Percentiles rank a stretch among this genome's conserved stretches.
These are phyloP conservation scores for Talaromyces islandicus DNA, from an alignment of 2,329 filamentous ascomycete genomes.

Conservation along the genomic window DNA sequence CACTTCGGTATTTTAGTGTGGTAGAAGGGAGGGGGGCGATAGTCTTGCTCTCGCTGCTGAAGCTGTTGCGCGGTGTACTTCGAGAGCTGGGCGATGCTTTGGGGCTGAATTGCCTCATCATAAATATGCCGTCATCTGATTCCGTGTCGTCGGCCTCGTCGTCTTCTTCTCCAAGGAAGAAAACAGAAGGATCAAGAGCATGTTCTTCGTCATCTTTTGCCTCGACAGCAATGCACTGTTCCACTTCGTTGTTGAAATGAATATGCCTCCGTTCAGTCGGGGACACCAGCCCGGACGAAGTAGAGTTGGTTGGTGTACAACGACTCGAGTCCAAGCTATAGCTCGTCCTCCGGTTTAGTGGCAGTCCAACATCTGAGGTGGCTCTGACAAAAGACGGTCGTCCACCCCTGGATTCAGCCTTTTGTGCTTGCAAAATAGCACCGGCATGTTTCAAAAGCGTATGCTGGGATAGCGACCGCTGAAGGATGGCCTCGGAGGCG, in stretches of 20 bases:
- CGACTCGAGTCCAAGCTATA: conserved; percentile 40
- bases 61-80: conserved; percentile 52
- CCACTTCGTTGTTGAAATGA: conserved; percentile 92
- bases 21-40: conserved; percentile 86
- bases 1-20: conserved; percentile 75
- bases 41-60: conserved; percentile 65
- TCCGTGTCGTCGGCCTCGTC: conserved; percentile 50
- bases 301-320: conserved; percentile 60
- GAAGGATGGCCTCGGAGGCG: conserved; percentile 92
- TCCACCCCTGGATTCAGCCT: conserved; percentile 50
- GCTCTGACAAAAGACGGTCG: conserved; percentile 55
- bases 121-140: conserved; percentile 70
- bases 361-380: conserved; percentile 63
- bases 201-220: conserved; percentile 68
- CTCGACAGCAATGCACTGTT: conserved; percentile 92
- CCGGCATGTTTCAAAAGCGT: conserved; percentile 86
- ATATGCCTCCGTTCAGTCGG: conserved; percentile 71
- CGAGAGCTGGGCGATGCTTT: conserved; percentile 40
- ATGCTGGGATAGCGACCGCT: conserved; percentile 79
- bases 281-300: conserved; percentile 66
- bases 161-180: conserved; percentile 8
- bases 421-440: conserved; percentile 77
- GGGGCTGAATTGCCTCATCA: conserved; percentile 66
- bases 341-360: conserved; percentile 53
- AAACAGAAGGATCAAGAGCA: conserved; percentile 31